Conservation (phyloP, 768 basidiomycete species). For the Lentinula edodes region DNA sequence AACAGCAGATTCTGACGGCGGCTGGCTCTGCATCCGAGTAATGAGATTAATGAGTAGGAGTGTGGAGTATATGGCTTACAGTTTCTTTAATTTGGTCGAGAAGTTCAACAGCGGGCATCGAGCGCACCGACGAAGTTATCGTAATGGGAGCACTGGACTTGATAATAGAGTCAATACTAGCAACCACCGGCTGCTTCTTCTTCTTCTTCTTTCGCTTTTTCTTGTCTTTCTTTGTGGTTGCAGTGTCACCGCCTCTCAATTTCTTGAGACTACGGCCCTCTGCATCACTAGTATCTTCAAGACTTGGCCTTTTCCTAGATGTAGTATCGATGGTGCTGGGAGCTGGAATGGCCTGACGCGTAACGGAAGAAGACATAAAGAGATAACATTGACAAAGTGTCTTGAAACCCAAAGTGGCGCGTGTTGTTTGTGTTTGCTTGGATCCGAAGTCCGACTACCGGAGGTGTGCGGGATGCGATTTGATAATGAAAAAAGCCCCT, state of each 20-base stretch:
- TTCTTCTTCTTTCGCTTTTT: slow-evolving; percentile 7
- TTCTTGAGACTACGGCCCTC: background rate
- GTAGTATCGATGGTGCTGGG: background rate
- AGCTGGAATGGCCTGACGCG: slow-evolving; percentile 2
- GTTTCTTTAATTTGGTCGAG: background rate
- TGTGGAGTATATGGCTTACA: background rate
- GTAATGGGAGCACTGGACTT: background rate
- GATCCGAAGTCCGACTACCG: background rate
- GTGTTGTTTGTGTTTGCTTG: background rate
- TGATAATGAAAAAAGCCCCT: background rate
- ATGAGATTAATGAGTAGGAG: background rate
- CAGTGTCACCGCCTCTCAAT: background rate
- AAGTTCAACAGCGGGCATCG: background rate
- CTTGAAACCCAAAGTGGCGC: background rate
- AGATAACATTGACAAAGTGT: background rate
- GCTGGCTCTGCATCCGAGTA: background rate
- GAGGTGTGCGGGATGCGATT: background rate
- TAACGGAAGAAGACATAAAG: background rate
- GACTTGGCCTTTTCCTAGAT: background rate
- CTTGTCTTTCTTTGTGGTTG: slow-evolving; percentile 1
- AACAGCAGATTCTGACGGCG: background rate
- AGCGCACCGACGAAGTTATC: background rate
- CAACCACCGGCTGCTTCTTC: background rate
- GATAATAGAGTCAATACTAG: background rate
- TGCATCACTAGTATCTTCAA: background rate